These are phyloP conservation scores for Populus hybrid DNA, from an alignment of 441 rosid species.

Conservation along the genomic window DNA sequence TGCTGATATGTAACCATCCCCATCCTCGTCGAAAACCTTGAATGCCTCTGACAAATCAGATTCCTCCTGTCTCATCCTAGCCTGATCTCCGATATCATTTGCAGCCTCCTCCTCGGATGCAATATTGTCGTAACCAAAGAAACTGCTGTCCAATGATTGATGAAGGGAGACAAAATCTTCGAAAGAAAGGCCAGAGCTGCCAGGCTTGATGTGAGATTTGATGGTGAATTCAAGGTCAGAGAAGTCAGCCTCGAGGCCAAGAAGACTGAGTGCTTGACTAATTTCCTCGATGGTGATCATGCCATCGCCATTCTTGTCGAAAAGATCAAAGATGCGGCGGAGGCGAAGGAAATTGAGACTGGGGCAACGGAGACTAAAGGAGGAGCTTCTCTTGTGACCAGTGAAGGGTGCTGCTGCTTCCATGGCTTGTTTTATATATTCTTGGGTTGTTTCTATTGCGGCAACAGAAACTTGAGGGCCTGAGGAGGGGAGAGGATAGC, in stretches of 20 bases:
- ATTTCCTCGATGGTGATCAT: constrained; percentile 62
- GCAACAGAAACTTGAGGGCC: not conserved
- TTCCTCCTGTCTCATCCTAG: constrained; percentile 38
- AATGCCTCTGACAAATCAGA: constrained; percentile 77
- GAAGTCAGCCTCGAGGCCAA: constrained; percentile 67
- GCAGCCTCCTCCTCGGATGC: constrained; percentile 2
- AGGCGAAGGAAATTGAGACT: constrained; percentile 88
- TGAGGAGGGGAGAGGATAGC: not conserved
- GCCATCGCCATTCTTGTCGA: constrained; percentile 77
- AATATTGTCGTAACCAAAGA: constrained; percentile 29
- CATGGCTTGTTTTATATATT: not conserved
- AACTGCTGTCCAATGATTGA: constrained; percentile 47
- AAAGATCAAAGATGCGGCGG: constrained; percentile 73
- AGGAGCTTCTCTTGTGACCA: constrained; percentile 28
- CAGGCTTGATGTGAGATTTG: constrained; percentile 50
- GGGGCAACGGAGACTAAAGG: constrained; percentile 69
- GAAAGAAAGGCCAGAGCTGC: constrained; percentile 49
- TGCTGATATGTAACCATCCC: constrained; percentile 81
- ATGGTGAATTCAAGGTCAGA: constrained; percentile 61
- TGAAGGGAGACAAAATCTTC: constrained; percentile 69
- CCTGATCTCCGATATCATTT: not conserved
- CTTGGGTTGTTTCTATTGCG: not conserved
- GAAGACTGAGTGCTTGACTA: constrained; percentile 54
- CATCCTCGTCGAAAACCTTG: constrained; percentile 91
- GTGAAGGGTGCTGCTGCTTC: constrained; percentile 23